Evolutionary conservation across 2,329 filamentous ascomycete species (phyloP).

Genomic region (Apiospora rasikravindrae): DNA sequence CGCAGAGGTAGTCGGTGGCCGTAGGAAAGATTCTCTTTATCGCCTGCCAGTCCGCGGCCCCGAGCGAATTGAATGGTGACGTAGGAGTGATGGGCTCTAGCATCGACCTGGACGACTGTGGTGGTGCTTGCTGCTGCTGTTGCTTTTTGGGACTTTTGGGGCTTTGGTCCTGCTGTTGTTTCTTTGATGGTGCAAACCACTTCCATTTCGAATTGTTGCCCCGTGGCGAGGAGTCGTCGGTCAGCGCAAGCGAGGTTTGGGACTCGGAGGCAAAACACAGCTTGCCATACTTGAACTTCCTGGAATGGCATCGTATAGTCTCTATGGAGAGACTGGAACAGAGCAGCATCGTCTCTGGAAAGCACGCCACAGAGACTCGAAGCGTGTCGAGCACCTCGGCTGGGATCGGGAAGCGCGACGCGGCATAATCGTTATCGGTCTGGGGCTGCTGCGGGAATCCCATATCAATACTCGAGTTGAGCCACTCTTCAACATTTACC

Average conservation of each 20-base stretch:
- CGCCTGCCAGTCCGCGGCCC: conserved; percentile 45
- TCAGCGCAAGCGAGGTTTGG: conserved; percentile 21
- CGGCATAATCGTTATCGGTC: conserved; percentile 32
- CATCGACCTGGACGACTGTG: conserved; percentile 22
- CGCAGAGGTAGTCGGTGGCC: conserved; percentile 60
- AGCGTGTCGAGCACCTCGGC: conserved; percentile 60
- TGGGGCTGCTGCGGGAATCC: conserved; percentile 32
- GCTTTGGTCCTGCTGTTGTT: conserved; percentile 20
- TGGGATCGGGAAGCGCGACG: conserved; percentile 53
- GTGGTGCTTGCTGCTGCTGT: conserved; percentile 24
- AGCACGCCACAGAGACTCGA: conserved; percentile 58
- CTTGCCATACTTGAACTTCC: conserved; percentile 52
- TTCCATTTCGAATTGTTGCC: conserved; percentile 34
- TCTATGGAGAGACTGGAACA: conserved; percentile 61
- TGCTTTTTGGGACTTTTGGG: conserved; percentile 22
- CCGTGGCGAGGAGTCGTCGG: not conserved
- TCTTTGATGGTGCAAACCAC: conserved; percentile 29
- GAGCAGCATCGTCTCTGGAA: conserved; percentile 64
- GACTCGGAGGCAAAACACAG: conserved; percentile 29
- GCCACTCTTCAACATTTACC: conserved; percentile 34
- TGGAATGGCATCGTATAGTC: conserved; percentile 61
- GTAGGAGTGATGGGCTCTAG: conserved; percentile 22
- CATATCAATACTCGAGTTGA: conserved; percentile 33
- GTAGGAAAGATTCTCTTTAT: conserved; percentile 58
- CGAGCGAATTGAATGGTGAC: not conserved